Evolutionary conservation across 2,329 filamentous ascomycete species (phyloP), one percentile per base, ranked within the genome.

Genomic region (Helotiales sp.): DNA sequence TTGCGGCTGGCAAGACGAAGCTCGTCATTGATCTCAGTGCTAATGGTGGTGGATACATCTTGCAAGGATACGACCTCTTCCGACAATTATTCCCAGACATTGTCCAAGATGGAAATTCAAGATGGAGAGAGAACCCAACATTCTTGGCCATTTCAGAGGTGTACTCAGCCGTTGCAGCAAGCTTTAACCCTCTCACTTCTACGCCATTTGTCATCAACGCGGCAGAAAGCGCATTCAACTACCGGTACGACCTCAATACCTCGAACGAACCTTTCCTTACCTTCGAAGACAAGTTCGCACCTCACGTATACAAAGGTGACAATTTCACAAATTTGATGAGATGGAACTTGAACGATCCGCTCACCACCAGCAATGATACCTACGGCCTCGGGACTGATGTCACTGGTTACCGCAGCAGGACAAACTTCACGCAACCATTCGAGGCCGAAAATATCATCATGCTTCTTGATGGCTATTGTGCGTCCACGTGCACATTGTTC

Each of bases 1-100:
- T 77, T 40, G 61, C 69, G 1, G 73, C 74, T 1, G 75, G 77
- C 2, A 85, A 85, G 67, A 81, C 75, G 1, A 85, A 82, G 68
- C 74, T 90, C 5, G 76, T 90, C 29, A 81, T 90, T 58, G 87
- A 90, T 61, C 67, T 89, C 6, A 78, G 81, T 3, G 77, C 74
- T 2, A 90, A 90, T 62, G 75, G 75, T 0, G 87, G 86, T 36
- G 86, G 87, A 1, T 70, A 71, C 44, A 67, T 83, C 13, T 64
- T 73, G 7, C 73, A 77, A 7, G 79, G 77, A 0, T 78, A 76
- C 44, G 77, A 80, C 52, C 60, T 79, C 0, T 86, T 86, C 67
- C 67, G 71, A 19, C 68, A 77, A 44, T 65, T 71, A 48, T 71
- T 72, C 52, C 70, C 72, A 30, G 53, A 62, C 13, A 69, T 71